phyloP scores from a whole-genome alignment of 768 basidiomycete genomes.

The Tricholomella constricta region DNA sequence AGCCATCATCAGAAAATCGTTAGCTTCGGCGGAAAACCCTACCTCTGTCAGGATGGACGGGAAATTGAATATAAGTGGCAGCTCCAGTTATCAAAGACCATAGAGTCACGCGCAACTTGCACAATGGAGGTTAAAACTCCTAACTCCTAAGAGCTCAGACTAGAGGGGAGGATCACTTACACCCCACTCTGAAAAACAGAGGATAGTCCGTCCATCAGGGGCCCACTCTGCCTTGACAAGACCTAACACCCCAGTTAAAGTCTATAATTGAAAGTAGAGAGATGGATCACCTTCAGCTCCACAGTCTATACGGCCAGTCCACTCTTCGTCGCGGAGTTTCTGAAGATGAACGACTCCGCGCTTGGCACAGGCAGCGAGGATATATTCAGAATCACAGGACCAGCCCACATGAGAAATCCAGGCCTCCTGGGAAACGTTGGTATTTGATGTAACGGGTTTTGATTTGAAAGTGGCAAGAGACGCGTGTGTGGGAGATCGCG shows the following conservation, averaged over 20 bases:
- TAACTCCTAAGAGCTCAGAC: not conserved
- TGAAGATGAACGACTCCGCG: constrained; percentile 72
- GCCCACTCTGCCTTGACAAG: constrained; percentile 90
- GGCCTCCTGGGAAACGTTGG: constrained; percentile 28
- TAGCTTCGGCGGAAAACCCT: constrained; percentile 10
- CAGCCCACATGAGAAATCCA: constrained; percentile 79
- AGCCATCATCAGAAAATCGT: not conserved
- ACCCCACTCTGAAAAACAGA: constrained; percentile 94
- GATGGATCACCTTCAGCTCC: constrained; percentile 63
- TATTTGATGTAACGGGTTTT: constrained; percentile 28
- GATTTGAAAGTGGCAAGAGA: constrained; percentile 38
- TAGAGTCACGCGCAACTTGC: constrained; percentile 79
- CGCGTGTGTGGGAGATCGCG: constrained; percentile 51
- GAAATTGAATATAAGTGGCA: constrained; percentile 85
- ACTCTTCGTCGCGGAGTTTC: constrained; percentile 77
- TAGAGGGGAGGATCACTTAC: constrained; percentile 51
- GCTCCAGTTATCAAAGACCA: constrained; percentile 79
- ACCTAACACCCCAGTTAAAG: constrained; percentile 37
- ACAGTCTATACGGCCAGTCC: constrained; percentile 76
- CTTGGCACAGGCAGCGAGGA: constrained; percentile 80
- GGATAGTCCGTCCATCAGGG: constrained; percentile 75
- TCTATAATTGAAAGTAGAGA: not conserved
- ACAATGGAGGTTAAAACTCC: constrained; percentile 7
- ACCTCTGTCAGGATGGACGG: constrained; percentile 82
- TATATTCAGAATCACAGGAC: constrained; percentile 87